A percentile compares a stretch with the other conserved stretches of the same genome.
Evolutionary conservation across 352 stramenopile species (phyloP).

Genomic region (Phytophthora fragariae): DNA sequence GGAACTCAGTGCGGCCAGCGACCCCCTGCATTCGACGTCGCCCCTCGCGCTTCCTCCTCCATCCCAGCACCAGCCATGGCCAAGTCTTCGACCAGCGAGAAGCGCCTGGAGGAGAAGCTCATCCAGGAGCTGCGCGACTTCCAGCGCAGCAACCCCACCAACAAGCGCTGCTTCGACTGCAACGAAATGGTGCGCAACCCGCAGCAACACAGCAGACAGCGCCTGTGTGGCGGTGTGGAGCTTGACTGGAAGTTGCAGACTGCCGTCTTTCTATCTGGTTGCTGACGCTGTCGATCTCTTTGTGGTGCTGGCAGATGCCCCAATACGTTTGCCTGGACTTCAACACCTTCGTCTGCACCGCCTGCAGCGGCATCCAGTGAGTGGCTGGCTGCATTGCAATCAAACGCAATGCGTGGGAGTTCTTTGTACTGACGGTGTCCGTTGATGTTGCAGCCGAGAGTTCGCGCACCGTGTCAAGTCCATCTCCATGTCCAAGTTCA

Average conservation of each 20-base stretch:
- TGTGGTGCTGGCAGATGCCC: slow-evolving; percentile 68
- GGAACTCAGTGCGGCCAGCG: slow-evolving; percentile 5
- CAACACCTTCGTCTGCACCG: slow-evolving; percentile 95
- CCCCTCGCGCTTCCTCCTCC: background rate
- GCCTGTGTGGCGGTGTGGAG: background rate
- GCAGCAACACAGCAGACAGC: background rate
- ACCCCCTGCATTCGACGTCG: slow-evolving; percentile 15
- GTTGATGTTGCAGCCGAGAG: slow-evolving; percentile 66
- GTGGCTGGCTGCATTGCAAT: slow-evolving; percentile 31
- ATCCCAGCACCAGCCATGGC: slow-evolving; percentile 21
- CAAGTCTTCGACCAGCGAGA: slow-evolving; percentile 61
- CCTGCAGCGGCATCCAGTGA: slow-evolving; percentile 94
- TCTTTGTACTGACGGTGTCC: background rate
- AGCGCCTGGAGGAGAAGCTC: slow-evolving; percentile 82
- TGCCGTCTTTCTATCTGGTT: background rate
- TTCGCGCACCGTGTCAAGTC: slow-evolving; percentile 95
- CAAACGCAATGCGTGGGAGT: background rate
- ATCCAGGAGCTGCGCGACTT: slow-evolving; percentile 90
- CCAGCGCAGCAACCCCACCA: slow-evolving; percentile 72
- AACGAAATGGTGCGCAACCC: slow-evolving; percentile 83
- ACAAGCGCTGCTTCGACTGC: slow-evolving; percentile 91
- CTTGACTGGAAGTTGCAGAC: background rate
- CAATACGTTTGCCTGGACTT: slow-evolving; percentile 94
- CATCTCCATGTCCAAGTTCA: slow-evolving; percentile 95
- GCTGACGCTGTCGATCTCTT: slow-evolving; percentile 17